Evolutionary conservation across 768 basidiomycete species (phyloP), one percentile per base, ranked within the genome.

Genomic region (Mycena leptocephala): DNA sequence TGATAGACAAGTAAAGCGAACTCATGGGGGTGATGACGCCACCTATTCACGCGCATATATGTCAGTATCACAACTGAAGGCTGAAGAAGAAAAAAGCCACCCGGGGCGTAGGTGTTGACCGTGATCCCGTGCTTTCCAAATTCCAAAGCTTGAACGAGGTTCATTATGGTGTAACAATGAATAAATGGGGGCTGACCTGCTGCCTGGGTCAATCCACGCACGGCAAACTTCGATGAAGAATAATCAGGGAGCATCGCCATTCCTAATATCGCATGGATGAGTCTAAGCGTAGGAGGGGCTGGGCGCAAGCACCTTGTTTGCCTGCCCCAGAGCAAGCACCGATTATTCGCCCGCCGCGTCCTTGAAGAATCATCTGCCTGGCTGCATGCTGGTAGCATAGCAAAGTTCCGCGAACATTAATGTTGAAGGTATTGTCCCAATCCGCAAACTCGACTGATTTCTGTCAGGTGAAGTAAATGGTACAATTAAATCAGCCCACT

Each of bases 131-230:
- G 68, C 35, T 65, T 71, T 0, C 77, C 77, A 14, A 76, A 71
- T 41, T 80, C 75, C 43, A n/a, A 5, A 14, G 77, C 78, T 77
- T 14, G 5, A 64, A 51, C 22, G 5, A 51, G 0, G n/a, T 51
- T 51, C 48, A 51, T 51, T 51, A 24, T 24, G 22, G 8, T 16
- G 10, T n/a, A 7, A 33, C 41, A 28, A 20, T 39, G 28, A 32
- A n/a, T 30, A 53, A 33, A n/a, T 9, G 20, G 18, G 13, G 20
- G 39, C 63, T 14, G 22, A 76, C 78, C 76, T 33, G 75, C 62
- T 26, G 70, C 76, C 78, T 87, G 86, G 0, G 86, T 86, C 61
- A 87, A 78, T 16, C 84, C 86, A n/a, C 84, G 81, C 2, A 87
- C 35, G 20, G 86, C 86, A 77, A 87, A 86, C 77, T 87, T 86